Conservation (phyloP, 2,329 filamentous ascomycete species). For the Talaromyces sp. region DNA sequence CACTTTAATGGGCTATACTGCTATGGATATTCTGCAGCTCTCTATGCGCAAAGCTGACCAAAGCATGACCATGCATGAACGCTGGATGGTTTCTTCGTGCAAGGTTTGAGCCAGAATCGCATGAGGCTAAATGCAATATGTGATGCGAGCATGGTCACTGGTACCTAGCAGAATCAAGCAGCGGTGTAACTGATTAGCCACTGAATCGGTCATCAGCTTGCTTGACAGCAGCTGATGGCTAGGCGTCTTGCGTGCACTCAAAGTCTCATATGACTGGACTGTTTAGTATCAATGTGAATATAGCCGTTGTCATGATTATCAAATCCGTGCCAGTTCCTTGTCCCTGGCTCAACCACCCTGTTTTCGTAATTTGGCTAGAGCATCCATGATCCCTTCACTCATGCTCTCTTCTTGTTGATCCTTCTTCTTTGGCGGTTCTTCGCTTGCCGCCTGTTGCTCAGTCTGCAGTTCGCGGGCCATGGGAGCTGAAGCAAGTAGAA, state of each 20-base stretch:
- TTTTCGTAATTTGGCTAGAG: slow-evolving; percentile 51
- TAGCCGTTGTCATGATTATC: not conserved
- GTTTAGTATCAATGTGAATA: not conserved
- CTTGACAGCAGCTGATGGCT: not conserved
- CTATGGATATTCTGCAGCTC: too few relatives aligned
- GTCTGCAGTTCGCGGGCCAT: slow-evolving; percentile 21
- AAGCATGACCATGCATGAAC: not conserved
- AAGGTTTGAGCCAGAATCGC: not conserved
- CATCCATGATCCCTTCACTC: slow-evolving; percentile 55
- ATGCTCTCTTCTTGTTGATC: slow-evolving; percentile 39
- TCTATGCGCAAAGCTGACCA: not conserved
- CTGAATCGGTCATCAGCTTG: not conserved
- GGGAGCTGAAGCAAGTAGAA: slow-evolving; percentile 31
- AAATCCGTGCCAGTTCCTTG: not conserved
- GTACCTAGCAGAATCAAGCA: not conserved
- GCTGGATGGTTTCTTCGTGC: not conserved
- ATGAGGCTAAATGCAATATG: too few relatives aligned
- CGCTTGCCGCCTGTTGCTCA: slow-evolving; percentile 17
- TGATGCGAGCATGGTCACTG: too few relatives aligned
- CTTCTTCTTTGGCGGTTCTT: slow-evolving; percentile 15
- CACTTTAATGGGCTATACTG: too few relatives aligned
- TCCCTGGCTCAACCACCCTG: slow-evolving; percentile 17
- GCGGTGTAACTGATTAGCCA: not conserved
- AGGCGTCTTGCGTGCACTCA: not conserved
- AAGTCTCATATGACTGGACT: not conserved